Evolutionary conservation across 108 stramenopile species (phyloP), one percentile per base, ranked within the genome.

Genomic region (Skeletonema grethae): DNA sequence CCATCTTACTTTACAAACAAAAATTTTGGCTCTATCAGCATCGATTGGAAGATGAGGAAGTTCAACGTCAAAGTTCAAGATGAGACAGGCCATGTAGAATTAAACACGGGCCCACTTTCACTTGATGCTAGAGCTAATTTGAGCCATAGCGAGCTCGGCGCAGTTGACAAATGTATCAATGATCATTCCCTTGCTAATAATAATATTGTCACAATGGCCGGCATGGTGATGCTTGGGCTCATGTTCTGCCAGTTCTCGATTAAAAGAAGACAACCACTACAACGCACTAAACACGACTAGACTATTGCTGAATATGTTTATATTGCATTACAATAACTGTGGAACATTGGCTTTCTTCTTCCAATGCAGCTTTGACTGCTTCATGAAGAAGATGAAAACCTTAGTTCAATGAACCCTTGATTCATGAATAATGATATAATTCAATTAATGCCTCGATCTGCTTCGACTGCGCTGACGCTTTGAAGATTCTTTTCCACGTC

Each of bases 1-100:
- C 70, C 75, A 18, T 71, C 67, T n/a, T 84, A 75, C 46, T 90
- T 69, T 56, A 83, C 84, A 32, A 84, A 77, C 8, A 50, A 70
- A 41, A 95, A 95, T 46, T 95, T 86, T 80, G 94, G 91, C 55
- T 61, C 84, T 0, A 57, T 93, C 3, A 57, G 78, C 29, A 69
- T 92, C 16, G 84, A 95, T 62, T 88, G 86, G 88, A 25, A 34
- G 39, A 35, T 48, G 3, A 69, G 82, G 4, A 35, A 28, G 7
- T 72, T 78, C 6, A 11, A 53, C 15, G 82, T 85, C 1, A 38
- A 78, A 18, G 60, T 85, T 7, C 79, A 84, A 16, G 55, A 84
- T 66, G 77, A 50, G 18, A 11, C 20, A 7, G 80, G 83, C 11
- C 25, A 66, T 39, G 67, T 78, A 4, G 72, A 82, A 3, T 36